Evolutionary conservation across 805 yeast species (phyloP).

Genomic region (Candida andamanensis): DNA sequence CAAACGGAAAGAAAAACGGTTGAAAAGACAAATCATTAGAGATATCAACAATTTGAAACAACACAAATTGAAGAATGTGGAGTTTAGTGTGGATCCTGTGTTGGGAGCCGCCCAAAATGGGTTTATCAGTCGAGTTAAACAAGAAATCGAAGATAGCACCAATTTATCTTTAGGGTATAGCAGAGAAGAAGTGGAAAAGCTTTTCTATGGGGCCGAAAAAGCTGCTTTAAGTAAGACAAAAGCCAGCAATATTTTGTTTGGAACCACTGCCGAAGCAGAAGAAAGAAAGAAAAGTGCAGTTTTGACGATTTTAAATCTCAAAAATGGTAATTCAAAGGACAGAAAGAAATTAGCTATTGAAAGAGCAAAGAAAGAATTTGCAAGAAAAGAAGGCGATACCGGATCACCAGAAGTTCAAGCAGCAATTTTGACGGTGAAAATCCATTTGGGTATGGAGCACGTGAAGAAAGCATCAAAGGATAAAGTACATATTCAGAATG

Average conservation of each 20-base stretch:
- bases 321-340: slow-evolving; percentile 61
- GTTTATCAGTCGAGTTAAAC: slow-evolving; percentile 61
- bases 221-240: slow-evolving; percentile 40
- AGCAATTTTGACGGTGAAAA: slow-evolving; percentile 77
- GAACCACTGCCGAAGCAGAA: slow-evolving; percentile 28
- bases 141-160: slow-evolving; percentile 55
- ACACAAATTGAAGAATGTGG: slow-evolving; percentile 25
- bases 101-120: slow-evolving; percentile 65
- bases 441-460: slow-evolving; percentile 74
- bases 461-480: slow-evolving; percentile 67
- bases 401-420: slow-evolving; percentile 97
- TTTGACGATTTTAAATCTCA: slow-evolving; percentile 65
- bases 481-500: slow-evolving; percentile 57
- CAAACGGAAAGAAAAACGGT: slow-evolving; percentile 34
- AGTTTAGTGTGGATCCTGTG: slow-evolving; percentile 68
- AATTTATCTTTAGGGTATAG: slow-evolving; percentile 58
- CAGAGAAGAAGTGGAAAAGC: slow-evolving; percentile 63
- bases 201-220: slow-evolving; percentile 73
- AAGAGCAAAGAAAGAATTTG: slow-evolving; percentile 75
- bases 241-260: slow-evolving; percentile 25
- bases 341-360: slow-evolving; percentile 51
- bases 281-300: slow-evolving; percentile 63
- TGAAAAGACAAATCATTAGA: slow-evolving; percentile 36
- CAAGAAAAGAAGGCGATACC: slow-evolving; percentile 81
- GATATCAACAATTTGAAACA: slow-evolving; percentile 39